These are phyloP conservation scores for Plasmodium blacklocki DNA, from an alignment of 169 alveolate species.

Conservation along the genomic window DNA sequence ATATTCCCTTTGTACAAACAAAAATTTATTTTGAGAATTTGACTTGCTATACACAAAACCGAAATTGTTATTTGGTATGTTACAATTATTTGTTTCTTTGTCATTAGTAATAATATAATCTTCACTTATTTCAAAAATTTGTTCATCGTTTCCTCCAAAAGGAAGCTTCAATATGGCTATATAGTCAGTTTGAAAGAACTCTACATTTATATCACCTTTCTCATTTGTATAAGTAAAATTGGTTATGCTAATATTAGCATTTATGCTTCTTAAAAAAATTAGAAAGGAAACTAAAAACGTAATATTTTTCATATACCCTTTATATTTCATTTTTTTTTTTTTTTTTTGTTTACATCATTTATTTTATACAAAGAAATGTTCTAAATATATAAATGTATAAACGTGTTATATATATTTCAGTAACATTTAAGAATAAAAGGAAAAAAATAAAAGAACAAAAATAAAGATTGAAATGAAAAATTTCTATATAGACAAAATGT, in stretches of 20 bases:
- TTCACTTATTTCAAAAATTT: conserved; percentile 35
- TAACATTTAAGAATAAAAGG: no score
- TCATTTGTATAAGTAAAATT: conserved; percentile 29
- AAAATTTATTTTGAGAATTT: not conserved
- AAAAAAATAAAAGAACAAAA: no score
- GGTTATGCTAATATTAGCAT: conserved; percentile 39
- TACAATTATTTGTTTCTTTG: conserved; percentile 21
- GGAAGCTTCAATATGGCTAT: conserved; percentile 23
- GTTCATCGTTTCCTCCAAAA: conserved; percentile 8
- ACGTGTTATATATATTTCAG: not conserved
- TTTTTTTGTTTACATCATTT: conserved; percentile 5
- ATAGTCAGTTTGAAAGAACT: conserved; percentile 41
- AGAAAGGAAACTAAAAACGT: conserved; percentile 21
- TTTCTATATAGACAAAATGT: no score
- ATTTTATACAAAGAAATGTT: not conserved
- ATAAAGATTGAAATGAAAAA: no score
- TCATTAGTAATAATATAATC: conserved; percentile 39
- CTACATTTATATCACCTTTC: conserved; percentile 12
- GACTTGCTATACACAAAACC: conserved; percentile 13
- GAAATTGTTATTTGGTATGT: not conserved
- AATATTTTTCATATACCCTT: conserved; percentile 4
- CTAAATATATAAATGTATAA: conserved; percentile 3
- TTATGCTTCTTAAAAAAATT: conserved; percentile 29
- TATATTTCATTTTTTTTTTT: conserved; percentile 39
- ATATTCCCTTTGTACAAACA: conserved; percentile 36